Evolutionary conservation across 768 basidiomycete species (phyloP), one percentile per base, ranked within the genome.

Genomic region (Nidularia sp.): DNA sequence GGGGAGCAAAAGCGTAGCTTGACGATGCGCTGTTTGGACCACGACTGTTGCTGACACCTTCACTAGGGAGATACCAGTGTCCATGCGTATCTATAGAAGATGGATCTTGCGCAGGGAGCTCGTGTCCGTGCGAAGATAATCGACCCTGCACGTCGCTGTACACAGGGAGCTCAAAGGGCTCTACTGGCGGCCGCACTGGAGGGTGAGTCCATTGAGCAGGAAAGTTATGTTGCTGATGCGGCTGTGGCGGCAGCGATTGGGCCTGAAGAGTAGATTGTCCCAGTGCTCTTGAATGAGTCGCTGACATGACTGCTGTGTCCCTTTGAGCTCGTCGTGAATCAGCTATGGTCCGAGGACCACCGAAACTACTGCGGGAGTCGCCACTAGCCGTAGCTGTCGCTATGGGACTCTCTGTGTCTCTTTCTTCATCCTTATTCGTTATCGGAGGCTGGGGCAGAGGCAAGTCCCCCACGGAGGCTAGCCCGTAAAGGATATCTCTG

Each of bases 401-500:
- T 2, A 60, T 56, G 1, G 81, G 75, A 55, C 73, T 77, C 49
- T 85, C 84, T 1, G 78, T 68, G 50, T 81, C 82, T 36, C 86
- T 29, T 29, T 4, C 25, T 29, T 29, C 25, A 29, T 29, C 25
- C 53, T 89, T 89, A 55, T 79, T 74, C 12, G 65, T 74, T 6
- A 53, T 36, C 4, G 76, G 69, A 0, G 74, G 60, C 47, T 78
- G 74, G 2, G 86, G 87, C 5, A 88, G 71, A 0, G 85, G 87
- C 0, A 89, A 71, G 22, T 88, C 84, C 1, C 87, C 86, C 3
- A 83, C 85, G 0, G 77, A 83, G 3, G 86, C 85, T 1, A 90
- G 71, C 56, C 89, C 86, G 56, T 81, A 88, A n/a, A 89, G 66
- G 41, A 90, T 78, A 58, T 88, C 86, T 85, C 87, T 88, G 53